Base-by-base conservation (phyloP, 2,329 filamentous ascomycete species). In the Stagonosporopsis chrysanthemi region DNA sequence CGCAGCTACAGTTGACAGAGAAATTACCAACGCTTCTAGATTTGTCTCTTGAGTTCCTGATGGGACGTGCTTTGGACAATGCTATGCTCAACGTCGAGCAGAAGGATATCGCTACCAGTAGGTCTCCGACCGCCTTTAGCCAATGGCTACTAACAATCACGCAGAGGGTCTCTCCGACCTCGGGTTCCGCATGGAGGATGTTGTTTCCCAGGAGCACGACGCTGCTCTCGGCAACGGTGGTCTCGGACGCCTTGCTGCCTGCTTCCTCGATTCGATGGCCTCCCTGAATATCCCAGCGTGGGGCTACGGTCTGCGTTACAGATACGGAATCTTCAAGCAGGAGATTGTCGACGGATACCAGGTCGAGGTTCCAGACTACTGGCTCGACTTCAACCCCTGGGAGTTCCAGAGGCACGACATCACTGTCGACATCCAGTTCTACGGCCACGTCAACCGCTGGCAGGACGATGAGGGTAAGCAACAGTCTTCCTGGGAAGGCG, bases 321-420 rank as follows among this genome's bases (percentile, higher is more conserved):
- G 92, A 76, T 98, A 98, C 61, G 80, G 80, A 74, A 99, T 99
- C 76, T 99, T 99, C 87, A 98, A 98, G 82, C 95, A 99, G 81
- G 95, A 98, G 81, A 98, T 99, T 69, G 88, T 97, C 58, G 90
- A 98, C 72, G 95, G 95, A 56, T 99, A 97, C 76, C 95, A 99
- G 78, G 92, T 99, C 63, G 95, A 99, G 75, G 90, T 98, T 57
- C 95, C 95, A 19, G 95, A 99, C 77, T 98, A 99, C 80, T 99
- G 95, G 95, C 86, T 99, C 51, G 95, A 98, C 76, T 97, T 98
- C 79, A 99, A 99, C 78, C 95, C 95, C 0, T 99, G 95, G 95
- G 95, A 99, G 76, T 99, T 98, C 72, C 92, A 93, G 39, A 86
- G 95, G 65, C 92, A 97, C 76, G 95, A 99, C 74, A 90, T 99